Evolutionary conservation across 805 yeast species (phyloP).

Genomic region (Candida vaughaniae): DNA sequence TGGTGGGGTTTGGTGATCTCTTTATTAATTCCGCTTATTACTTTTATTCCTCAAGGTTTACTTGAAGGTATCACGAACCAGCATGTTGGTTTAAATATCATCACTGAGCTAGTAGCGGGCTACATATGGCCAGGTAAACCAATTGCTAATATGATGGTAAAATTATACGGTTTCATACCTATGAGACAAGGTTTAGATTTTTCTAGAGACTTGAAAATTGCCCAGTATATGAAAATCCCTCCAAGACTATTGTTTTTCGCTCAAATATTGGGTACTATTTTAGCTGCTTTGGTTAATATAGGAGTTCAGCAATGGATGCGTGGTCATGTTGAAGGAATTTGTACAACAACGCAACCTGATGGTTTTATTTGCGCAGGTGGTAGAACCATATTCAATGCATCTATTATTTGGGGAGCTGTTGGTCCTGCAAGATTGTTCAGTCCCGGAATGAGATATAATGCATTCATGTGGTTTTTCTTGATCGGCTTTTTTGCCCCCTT

Average conservation of each 20-base stretch:
- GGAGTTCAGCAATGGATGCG: conserved; percentile 23
- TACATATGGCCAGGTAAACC: conserved; percentile 47
- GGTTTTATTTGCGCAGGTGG: conserved; percentile 42
- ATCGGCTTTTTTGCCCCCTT: conserved; percentile 35
- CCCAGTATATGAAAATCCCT: conserved; percentile 41
- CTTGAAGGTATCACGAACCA: conserved; percentile 18
- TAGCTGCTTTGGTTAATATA: conserved; percentile 21
- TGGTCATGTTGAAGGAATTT: conserved; percentile 29
- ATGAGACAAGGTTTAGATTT: conserved; percentile 44
- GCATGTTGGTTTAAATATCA: conserved; percentile 28
- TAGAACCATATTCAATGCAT: conserved; percentile 33
- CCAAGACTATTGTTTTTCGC: conserved; percentile 31
- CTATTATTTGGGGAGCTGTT: conserved; percentile 40
- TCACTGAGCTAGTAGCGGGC: conserved; percentile 40
- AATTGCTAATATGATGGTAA: conserved; percentile 44
- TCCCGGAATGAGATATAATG: conserved; percentile 16
- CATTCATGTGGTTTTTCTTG: conserved; percentile 34
- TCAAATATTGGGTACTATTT: conserved; percentile 1
- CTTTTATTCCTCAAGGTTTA: conserved; percentile 37
- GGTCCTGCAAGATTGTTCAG: conserved; percentile 13
- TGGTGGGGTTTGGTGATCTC: conserved; percentile 39
- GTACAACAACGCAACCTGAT: conserved; percentile 23
- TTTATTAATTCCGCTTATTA: conserved; percentile 33
- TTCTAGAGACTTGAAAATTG: conserved; percentile 45
- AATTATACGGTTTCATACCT: conserved; percentile 46